Conservation (phyloP, 2,329 filamentous ascomycete genomes). For the Talaromyces sp. region DNA sequence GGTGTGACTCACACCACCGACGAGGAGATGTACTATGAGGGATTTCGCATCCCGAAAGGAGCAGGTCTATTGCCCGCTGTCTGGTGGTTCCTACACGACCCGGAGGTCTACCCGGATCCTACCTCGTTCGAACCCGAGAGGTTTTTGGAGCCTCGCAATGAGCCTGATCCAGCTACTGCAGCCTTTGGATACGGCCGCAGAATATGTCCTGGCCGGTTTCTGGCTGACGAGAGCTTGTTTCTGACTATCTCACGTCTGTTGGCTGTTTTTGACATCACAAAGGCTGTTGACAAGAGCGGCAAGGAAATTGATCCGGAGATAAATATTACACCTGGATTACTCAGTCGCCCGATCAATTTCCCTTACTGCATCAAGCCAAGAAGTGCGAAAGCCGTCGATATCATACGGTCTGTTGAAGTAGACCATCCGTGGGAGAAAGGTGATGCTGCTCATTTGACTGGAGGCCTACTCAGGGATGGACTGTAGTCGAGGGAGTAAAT, state of each 20-base stretch:
- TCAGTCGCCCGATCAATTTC: slow-evolving; percentile 35
- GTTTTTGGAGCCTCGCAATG: slow-evolving; percentile 27
- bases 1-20: slow-evolving; percentile 18
- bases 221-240: slow-evolving; percentile 39
- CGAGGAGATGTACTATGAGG: slow-evolving; percentile 18
- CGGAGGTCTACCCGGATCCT: slow-evolving; percentile 29
- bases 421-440: slow-evolving; percentile 37
- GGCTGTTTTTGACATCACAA: slow-evolving; percentile 43
- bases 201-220: slow-evolving; percentile 37
- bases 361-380: slow-evolving; percentile 30
- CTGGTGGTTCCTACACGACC: slow-evolving; percentile 28
- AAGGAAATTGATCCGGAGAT: slow-evolving; percentile 29
- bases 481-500: neutral
- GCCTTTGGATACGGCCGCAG: slow-evolving; percentile 39
- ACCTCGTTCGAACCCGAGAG: slow-evolving; percentile 36
- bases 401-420: slow-evolving; percentile 33
- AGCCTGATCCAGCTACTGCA: slow-evolving; percentile 31
- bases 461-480: neutral
- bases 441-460: slow-evolving; percentile 18
- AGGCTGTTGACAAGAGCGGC: slow-evolving; percentile 32
- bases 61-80: slow-evolving; percentile 25
- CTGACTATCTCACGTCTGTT: slow-evolving; percentile 42
- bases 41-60: slow-evolving; percentile 25
- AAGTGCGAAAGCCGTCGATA: slow-evolving; percentile 24
- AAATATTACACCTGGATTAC: slow-evolving; percentile 29